Conservation (phyloP, 768 basidiomycete genomes). For the Lentinula edodes region DNA sequence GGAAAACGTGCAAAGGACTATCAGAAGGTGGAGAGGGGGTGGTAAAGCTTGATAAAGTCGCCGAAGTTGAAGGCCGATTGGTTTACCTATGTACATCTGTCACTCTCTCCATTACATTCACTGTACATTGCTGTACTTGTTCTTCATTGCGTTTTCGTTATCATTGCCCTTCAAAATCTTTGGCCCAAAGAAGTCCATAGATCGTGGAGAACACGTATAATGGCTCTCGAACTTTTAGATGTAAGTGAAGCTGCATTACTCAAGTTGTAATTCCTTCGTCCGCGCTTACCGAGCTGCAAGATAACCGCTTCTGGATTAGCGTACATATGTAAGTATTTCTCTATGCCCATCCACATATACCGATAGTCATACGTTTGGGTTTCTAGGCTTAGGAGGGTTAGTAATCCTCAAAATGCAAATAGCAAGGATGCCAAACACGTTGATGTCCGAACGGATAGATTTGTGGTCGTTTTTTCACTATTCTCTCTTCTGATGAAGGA, state of each 20-base stretch:
- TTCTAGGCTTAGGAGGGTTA: constrained; percentile 5
- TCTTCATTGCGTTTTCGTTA: no score
- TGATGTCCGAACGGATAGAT: constrained; percentile 8
- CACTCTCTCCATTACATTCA: no score
- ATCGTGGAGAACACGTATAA: background rate
- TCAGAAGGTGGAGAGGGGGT: no score
- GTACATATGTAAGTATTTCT: constrained; percentile 38
- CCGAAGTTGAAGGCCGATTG: no score
- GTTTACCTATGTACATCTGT: no score
- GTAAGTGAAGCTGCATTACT: background rate
- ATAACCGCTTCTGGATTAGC: constrained; percentile 46
- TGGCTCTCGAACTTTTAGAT: background rate
- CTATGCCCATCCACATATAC: background rate
- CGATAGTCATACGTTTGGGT: background rate
- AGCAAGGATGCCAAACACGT: background rate
- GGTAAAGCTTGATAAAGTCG: no score
- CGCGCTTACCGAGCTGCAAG: constrained; percentile 24
- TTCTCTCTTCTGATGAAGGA: constrained; percentile 81
- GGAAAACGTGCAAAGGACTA: no score
- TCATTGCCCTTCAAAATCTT: no score
- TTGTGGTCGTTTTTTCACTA: constrained; percentile 62
- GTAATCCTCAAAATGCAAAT: background rate
- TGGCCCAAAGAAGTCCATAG: no score
- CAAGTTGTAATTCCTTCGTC: constrained; percentile 19
- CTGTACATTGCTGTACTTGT: no score